A percentile compares a stretch with the other conserved stretches of the same genome.
phyloP scores from a whole-genome alignment of 345 rosid genomes.

The Eucalyptus melliodora region DNA sequence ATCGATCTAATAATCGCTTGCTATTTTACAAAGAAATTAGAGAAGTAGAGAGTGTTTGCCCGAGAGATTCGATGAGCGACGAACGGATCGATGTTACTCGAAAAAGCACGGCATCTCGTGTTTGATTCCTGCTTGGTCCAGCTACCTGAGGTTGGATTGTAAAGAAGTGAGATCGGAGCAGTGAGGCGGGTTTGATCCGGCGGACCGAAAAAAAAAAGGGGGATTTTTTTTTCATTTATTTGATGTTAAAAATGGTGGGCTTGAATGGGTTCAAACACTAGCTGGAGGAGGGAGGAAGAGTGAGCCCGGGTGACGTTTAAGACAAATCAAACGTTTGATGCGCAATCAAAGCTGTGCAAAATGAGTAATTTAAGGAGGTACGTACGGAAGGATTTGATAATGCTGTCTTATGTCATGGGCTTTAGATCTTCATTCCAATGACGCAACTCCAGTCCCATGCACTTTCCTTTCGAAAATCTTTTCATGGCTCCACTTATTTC shows the following conservation, averaged over 20 bases:
- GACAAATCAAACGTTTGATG: not conserved
- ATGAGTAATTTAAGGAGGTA: not conserved
- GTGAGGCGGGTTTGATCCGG: not conserved
- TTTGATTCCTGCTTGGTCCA: too few species aligned
- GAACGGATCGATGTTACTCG: not conserved
- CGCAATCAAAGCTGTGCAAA: not conserved
- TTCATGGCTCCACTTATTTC: not conserved
- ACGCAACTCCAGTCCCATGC: not conserved
- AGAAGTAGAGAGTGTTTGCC: not conserved
- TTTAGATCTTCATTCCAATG: not conserved
- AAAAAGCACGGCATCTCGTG: too few species aligned
- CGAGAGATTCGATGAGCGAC: not conserved
- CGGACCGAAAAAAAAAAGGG: fast-evolving
- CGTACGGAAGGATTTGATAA: not conserved
- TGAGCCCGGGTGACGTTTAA: not conserved
- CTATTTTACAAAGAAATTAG: not conserved
- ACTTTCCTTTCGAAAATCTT: not conserved
- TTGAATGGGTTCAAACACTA: not conserved
- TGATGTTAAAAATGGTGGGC: not conserved
- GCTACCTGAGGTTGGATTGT: not conserved
- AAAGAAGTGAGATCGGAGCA: not conserved
- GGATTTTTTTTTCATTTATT: not conserved
- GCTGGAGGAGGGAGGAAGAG: not conserved
- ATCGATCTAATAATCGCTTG: not conserved
- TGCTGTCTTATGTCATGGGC: not conserved